Conservation (phyloP, 2,329 filamentous ascomycete species). For the Phialemonium atrogriseum region DNA sequence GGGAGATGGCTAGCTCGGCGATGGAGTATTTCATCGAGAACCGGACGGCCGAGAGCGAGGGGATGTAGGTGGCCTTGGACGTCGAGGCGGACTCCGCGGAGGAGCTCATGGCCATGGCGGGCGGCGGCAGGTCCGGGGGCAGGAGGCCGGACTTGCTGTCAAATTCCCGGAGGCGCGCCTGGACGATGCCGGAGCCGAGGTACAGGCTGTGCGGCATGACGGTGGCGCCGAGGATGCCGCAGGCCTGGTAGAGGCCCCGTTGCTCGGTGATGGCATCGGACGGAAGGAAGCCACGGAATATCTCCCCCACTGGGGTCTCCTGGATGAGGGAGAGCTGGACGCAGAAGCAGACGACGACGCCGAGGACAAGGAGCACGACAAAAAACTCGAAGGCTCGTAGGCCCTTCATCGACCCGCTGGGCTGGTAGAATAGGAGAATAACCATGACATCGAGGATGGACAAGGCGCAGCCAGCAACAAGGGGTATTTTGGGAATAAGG, state of each 20-base stretch:
- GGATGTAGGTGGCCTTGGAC: slow-evolving; percentile 55
- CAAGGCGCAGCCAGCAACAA: slow-evolving; percentile 60
- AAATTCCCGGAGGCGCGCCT: slow-evolving; percentile 57
- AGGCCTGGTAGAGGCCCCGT: slow-evolving; percentile 56
- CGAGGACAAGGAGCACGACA: slow-evolving; percentile 55
- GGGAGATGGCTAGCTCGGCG: slow-evolving; percentile 59
- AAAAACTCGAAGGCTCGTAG: slow-evolving; percentile 57
- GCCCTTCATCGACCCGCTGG: slow-evolving; percentile 48
- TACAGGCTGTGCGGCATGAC: slow-evolving; percentile 65
- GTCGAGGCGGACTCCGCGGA: slow-evolving; percentile 16
- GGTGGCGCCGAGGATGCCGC: slow-evolving; percentile 69
- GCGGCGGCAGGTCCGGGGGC: slow-evolving; percentile 21
- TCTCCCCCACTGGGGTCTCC: slow-evolving; percentile 44
- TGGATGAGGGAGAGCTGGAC: slow-evolving; percentile 58
- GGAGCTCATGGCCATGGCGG: slow-evolving; percentile 15
- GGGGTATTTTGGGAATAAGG: slow-evolving; percentile 52
- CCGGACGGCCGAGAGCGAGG: slow-evolving; percentile 64
- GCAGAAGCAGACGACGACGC: slow-evolving; percentile 62
- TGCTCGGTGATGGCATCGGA: slow-evolving; percentile 49
- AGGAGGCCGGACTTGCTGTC: slow-evolving; percentile 49
- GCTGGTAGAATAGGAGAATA: slow-evolving; percentile 59
- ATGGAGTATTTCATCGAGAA: slow-evolving; percentile 68
- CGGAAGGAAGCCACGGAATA: slow-evolving; percentile 58
- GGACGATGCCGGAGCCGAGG: slow-evolving; percentile 61
- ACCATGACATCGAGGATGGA: slow-evolving; percentile 61